Conservation (phyloP, 768 basidiomycete species). For the Krasilnikovozyma curviuscula region DNA sequence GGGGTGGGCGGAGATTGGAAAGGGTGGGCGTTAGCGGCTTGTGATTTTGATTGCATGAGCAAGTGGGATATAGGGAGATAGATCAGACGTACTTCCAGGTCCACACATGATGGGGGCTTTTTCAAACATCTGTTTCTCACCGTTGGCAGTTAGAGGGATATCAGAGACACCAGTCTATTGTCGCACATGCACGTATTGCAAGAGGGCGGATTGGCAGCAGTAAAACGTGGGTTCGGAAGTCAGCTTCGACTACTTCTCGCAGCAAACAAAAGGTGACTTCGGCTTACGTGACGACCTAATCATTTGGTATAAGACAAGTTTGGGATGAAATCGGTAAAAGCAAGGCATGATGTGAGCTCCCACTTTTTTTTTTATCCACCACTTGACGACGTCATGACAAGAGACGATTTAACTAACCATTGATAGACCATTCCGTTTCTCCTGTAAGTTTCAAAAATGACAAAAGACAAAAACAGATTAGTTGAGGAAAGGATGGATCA, state of each 20-base stretch:
- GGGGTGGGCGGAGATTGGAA: no score
- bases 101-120: conserved; percentile 8
- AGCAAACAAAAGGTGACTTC: no score
- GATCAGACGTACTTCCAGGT: conserved; percentile 1
- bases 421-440: conserved; percentile 8
- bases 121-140: conserved; percentile 4
- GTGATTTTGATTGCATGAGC: no score
- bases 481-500: no score
- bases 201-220: not conserved
- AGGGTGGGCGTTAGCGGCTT: no score
- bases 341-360: not conserved
- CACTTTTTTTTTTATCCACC: no score
- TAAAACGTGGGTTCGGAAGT: not conserved
- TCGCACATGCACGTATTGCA: no score
- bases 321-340: not conserved
- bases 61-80: no score
- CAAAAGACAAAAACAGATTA: no score
- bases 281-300: conserved; percentile 9
- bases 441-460: not conserved
- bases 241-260: no score
- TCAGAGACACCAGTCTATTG: conserved; percentile 13
- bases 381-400: not conserved
- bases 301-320: not conserved
- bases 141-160: conserved; percentile 10
- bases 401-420: not conserved